Percentiles rank a stretch among this genome's conserved stretches.
Conservation (phyloP, 495 filamentous ascomycete species). For the Podospora pseudopauciseta region DNA sequence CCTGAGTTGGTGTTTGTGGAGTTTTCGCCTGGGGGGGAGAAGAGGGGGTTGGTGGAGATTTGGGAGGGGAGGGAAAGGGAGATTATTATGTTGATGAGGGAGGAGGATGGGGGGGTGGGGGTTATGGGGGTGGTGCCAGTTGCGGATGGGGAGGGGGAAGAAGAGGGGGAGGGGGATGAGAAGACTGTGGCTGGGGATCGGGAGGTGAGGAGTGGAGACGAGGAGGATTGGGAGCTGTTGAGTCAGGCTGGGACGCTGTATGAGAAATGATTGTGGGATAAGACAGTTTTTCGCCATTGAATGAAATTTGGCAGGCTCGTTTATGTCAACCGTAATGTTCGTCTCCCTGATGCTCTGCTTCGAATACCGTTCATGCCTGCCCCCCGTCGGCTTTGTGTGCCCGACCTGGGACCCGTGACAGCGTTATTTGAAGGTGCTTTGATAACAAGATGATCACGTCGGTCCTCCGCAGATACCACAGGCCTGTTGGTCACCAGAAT, state of each 20-base stretch:
- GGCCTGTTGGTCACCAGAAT: too few species aligned
- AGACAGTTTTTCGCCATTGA: not conserved
- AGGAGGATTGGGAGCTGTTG: slow-evolving; percentile 10
- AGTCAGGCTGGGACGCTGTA: slow-evolving; percentile 5
- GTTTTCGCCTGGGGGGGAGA: not conserved
- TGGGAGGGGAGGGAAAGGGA: not conserved
- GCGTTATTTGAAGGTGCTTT: too few species aligned
- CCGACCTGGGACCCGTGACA: too few species aligned
- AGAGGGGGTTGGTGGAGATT: not conserved
- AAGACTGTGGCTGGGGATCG: slow-evolving; percentile 6
- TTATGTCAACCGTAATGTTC: not conserved
- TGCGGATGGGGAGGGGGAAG: not conserved
- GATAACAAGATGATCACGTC: too few species aligned
- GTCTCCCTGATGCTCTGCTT: not conserved
- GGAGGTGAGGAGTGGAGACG: not conserved
- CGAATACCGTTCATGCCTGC: not conserved
- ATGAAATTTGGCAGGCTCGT: not conserved
- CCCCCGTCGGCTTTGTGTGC: not conserved
- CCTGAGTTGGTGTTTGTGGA: not conserved
- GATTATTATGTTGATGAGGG: not conserved
- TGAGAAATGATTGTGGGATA: not conserved
- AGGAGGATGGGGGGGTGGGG: not conserved
- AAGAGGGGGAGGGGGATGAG: not conserved
- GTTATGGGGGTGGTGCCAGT: not conserved
- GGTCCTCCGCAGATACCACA: too few species aligned